Evolutionary conservation across 768 basidiomycete species (phyloP).

Genomic region (Naganishia kalamii): DNA sequence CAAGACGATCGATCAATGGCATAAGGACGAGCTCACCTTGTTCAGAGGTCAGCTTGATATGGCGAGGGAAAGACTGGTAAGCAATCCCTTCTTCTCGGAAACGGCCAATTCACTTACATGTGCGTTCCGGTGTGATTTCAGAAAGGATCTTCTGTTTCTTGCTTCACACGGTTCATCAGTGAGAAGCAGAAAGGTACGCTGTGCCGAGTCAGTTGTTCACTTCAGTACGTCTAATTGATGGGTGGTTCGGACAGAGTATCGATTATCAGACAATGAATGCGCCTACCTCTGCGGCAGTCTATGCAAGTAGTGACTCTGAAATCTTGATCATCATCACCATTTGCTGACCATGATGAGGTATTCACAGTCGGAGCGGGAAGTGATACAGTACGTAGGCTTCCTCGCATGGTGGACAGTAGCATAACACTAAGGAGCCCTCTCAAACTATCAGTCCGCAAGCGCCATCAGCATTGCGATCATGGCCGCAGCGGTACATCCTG

Average conservation of each 20-base stretch:
- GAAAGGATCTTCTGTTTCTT: neutral
- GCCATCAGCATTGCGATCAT: slow-evolving; percentile 11
- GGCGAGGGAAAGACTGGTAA: slow-evolving; percentile 53
- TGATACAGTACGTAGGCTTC: neutral
- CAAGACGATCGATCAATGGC: slow-evolving; percentile 56
- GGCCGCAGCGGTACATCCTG: slow-evolving; percentile 1
- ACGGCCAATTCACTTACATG: neutral
- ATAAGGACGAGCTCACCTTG: slow-evolving; percentile 55
- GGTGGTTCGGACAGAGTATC: neutral
- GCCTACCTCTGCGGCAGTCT: slow-evolving; percentile 11
- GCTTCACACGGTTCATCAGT: slow-evolving; percentile 10
- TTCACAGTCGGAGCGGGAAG: slow-evolving; percentile 7
- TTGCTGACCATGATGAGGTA: neutral
- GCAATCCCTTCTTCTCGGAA: neutral
- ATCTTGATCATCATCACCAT: neutral
- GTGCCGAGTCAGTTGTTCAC: neutral
- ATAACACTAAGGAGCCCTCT: neutral
- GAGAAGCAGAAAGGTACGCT: slow-evolving; percentile 10
- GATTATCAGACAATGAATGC: slow-evolving; percentile 12
- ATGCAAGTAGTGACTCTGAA: neutral
- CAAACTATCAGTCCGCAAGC: neutral
- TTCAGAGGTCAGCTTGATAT: slow-evolving; percentile 55
- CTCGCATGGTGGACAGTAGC: neutral
- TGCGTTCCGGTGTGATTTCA: neutral
- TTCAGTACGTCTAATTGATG: neutral